Base-by-base conservation (phyloP, 1,139 yeast species). In the Candida dubliniensis region DNA sequence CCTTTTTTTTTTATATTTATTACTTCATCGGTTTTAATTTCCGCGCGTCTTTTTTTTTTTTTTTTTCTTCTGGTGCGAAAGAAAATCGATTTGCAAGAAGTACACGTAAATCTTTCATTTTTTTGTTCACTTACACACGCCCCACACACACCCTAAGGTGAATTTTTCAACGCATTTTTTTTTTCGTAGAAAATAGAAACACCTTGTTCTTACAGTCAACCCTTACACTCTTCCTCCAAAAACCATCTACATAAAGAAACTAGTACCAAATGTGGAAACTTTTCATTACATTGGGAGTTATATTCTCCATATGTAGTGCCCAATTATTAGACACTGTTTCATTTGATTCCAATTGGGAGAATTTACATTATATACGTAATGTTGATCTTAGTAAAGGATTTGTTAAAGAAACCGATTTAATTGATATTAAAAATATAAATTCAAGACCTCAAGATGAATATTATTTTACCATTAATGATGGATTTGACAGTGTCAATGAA, bases 381-480 rank as follows among this genome's bases (percentile, higher is more conserved):
- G 58, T 89, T 36, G 96, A 90, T 57, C 72, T 90, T 44, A 61
- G 79, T 30, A 80, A 79, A 53, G 69, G 91, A 6, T 91, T 84
- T 59, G 75, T 82, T 43, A 81, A 79, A 53, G 96, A 87, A 60
- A 69, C 79, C 11, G 68, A 77, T 43, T 64, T 76, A 31, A 57
- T 90, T 42, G 76, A 71, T 41, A 73, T 82, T 44, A 78, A 69
- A 55, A 93, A 91, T 67, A 66, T 75, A 36, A 89, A 77, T 34
- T 48, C 64, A 6, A 64, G 66, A 41, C 85, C 95, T 5, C 73
- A 71, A 48, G 58, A 63, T 33, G 78, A 70, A 46, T 90, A 89
- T 65, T 76, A 64, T 48, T 74, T 82, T 81, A 32, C 60, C 69
- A 40, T 83, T 74, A 55, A 70, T 60, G 77, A 72, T 52, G 78